phyloP scores from a whole-genome alignment of 2,329 filamentous ascomycete species.

The Stemphylium vesicarium region DNA sequence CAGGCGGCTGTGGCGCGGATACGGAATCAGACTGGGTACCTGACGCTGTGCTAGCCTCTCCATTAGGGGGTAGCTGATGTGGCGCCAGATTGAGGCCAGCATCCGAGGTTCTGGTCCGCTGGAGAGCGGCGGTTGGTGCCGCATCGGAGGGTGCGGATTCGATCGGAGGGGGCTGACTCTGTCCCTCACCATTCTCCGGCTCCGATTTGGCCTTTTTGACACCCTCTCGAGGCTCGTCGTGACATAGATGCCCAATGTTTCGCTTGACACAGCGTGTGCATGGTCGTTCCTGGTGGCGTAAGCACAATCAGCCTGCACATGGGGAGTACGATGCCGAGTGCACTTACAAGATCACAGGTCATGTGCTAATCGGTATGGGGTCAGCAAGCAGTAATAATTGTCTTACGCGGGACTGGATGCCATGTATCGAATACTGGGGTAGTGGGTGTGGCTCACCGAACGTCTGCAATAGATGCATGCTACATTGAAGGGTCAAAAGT shows the following conservation, averaged over 20 bases:
- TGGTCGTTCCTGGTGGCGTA: conserved; percentile 75
- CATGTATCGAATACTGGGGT: conserved; percentile 30
- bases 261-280: conserved; percentile 98
- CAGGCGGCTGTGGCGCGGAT: conserved; percentile 69
- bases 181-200: conserved; percentile 44
- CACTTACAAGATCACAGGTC: conserved; percentile 59
- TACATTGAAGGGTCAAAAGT: conserved; percentile 33
- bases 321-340: conserved; percentile 9
- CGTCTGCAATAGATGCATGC: conserved; percentile 62
- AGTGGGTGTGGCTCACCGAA: conserved; percentile 52
- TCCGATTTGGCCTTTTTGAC: conserved; percentile 78
- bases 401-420: conserved; percentile 24
- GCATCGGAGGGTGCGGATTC: conserved; percentile 40
- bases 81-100: conserved; percentile 49
- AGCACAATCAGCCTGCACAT: conserved; percentile 43
- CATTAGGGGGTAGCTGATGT: conserved; percentile 42
- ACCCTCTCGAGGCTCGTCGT: conserved; percentile 89
- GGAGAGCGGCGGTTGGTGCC: conserved; percentile 34
- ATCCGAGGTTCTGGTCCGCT: conserved; percentile 41
- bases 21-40: conserved; percentile 75
- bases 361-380: conserved; percentile 53
- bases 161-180: conserved; percentile 38
- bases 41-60: conserved; percentile 58
- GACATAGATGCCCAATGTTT: conserved; percentile 97
- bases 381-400: conserved; percentile 42